Conservation (phyloP, 306 rosid genomes). For the Pterocarpus macrocarpus region DNA sequence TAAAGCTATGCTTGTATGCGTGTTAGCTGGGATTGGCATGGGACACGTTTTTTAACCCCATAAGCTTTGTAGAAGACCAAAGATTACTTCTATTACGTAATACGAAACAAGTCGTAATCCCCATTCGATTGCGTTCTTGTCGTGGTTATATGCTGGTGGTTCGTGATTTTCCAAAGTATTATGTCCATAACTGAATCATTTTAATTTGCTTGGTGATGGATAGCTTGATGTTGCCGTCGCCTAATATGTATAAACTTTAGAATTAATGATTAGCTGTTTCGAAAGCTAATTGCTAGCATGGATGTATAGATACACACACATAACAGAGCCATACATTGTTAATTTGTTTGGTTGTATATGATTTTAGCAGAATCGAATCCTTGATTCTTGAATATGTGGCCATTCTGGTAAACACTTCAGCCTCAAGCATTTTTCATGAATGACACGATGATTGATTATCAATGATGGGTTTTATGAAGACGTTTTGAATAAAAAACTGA, state of each 20-base stretch:
- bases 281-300: slow-evolving; percentile 14
- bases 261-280: neutral
- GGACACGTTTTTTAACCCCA: slow-evolving; percentile 23
- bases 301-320: neutral
- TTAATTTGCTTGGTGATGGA: neutral
- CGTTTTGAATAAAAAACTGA: no score
- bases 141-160: neutral
- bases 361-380: neutral
- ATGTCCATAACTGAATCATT: neutral
- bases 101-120: neutral
- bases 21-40: neutral
- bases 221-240: slow-evolving; percentile 10
- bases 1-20: neutral
- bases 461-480: no score
- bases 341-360: neutral
- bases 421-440: neutral
- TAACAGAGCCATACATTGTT: neutral
- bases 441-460: neutral
- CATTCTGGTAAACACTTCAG: neutral
- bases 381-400: neutral
- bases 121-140: neutral
- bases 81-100: neutral
- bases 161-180: neutral
- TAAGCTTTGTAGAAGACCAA: slow-evolving; percentile 23
- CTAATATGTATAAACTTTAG: neutral